Evolutionary conservation across 768 basidiomycete species (phyloP).

Genomic region (Auricularia auricula-judae): DNA sequence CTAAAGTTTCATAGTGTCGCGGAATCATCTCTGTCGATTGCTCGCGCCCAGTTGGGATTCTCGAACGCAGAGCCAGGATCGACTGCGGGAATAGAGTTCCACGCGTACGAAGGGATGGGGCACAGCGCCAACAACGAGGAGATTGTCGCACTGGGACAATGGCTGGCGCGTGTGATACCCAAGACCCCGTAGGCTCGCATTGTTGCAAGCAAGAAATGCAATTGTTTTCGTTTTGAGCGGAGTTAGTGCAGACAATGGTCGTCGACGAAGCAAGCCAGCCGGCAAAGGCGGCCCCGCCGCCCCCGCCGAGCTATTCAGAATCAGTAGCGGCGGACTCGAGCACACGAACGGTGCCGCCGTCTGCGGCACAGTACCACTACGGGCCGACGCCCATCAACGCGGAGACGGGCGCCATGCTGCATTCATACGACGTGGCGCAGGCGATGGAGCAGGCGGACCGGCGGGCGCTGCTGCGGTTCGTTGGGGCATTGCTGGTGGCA

Average conservation of each 20-base stretch:
- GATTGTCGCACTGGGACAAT: slow-evolving; percentile 55
- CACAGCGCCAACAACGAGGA: slow-evolving; percentile 60
- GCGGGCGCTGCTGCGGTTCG: slow-evolving; percentile 34
- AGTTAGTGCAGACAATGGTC: background rate
- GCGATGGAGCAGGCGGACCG: slow-evolving; percentile 25
- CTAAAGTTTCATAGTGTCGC: background rate
- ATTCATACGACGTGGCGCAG: slow-evolving; percentile 30
- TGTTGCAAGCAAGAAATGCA: background rate
- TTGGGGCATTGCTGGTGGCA: slow-evolving; percentile 30
- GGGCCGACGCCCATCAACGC: slow-evolving; percentile 34
- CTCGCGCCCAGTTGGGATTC: slow-evolving; percentile 2
- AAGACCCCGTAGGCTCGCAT: slow-evolving; percentile 1
- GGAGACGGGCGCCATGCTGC: slow-evolving; percentile 20
- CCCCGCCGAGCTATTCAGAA: slow-evolving; percentile 2
- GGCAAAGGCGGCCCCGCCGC: background rate
- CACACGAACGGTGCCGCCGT: background rate
- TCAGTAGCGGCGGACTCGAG: background rate
- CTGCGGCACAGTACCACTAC: slow-evolving; percentile 7
- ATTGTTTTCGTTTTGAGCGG: background rate
- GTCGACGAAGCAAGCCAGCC: background rate
- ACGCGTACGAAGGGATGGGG: slow-evolving; percentile 52
- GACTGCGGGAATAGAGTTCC: slow-evolving; percentile 50
- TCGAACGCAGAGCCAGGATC: slow-evolving; percentile 11
- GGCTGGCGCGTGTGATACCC: slow-evolving; percentile 54
- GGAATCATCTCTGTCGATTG: slow-evolving; percentile 9